These are phyloP conservation scores for Alternaria metachromatica DNA, from an alignment of 2,329 filamentous ascomycete genomes.

Conservation along the genomic window DNA sequence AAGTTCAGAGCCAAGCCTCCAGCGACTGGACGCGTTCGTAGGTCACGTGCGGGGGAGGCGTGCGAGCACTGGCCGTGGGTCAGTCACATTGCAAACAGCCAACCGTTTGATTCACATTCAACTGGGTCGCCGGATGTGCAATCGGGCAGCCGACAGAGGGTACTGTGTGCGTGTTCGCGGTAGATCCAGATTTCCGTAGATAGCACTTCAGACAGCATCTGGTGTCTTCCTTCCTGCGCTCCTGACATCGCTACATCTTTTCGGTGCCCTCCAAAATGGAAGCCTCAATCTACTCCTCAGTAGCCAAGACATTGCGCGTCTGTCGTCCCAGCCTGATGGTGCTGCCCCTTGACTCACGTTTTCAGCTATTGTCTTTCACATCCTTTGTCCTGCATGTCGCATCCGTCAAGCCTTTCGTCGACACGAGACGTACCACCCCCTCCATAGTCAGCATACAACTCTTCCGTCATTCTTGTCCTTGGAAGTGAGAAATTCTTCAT, in stretches of 20 bases:
- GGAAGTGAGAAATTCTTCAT: conserved; percentile 22
- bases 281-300: background rate
- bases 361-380: conserved; percentile 5
- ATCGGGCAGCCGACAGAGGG: background rate
- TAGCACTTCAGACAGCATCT: background rate
- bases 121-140: background rate
- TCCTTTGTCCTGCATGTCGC: conserved; percentile 1
- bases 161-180: background rate
- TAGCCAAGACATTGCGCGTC: background rate
- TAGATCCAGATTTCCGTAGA: background rate
- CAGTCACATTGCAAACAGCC: conserved; percentile 3
- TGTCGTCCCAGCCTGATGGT: background rate
- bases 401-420: background rate
- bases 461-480: conserved; percentile 12
- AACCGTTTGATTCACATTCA: background rate
- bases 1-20: conserved; percentile 31
- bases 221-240: background rate
- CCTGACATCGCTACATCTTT: background rate
- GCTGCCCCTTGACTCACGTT: background rate
- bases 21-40: conserved; percentile 15
- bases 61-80: conserved; percentile 1
- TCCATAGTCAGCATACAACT: conserved; percentile 14
- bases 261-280: background rate
- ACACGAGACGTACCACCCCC: background rate
- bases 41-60: conserved; percentile 14